Conservation (phyloP, 805 yeast species). For the Torulaspora franciscae region DNA sequence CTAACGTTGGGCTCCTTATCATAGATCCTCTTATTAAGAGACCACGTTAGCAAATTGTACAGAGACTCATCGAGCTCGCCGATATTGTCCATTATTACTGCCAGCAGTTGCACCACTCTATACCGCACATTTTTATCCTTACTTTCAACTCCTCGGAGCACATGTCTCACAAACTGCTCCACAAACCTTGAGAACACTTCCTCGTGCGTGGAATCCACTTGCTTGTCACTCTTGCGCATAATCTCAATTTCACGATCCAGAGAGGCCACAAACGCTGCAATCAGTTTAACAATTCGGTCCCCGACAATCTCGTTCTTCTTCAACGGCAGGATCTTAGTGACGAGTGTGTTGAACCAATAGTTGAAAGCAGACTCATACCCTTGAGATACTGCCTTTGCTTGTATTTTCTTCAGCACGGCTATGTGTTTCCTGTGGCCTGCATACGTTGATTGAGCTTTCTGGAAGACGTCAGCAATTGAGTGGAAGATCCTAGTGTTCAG, state of each 20-base stretch:
- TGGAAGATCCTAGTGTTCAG: slow-evolving; percentile 36
- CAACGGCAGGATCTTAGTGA: slow-evolving; percentile 61
- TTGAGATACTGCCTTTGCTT: slow-evolving; percentile 48
- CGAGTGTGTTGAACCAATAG: slow-evolving; percentile 51
- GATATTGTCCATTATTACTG: slow-evolving; percentile 63
- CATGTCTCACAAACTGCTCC: slow-evolving; percentile 56
- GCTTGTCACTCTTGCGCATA: slow-evolving; percentile 27
- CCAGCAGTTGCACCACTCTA: slow-evolving; percentile 70
- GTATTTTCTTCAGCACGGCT: slow-evolving; percentile 55
- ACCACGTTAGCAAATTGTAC: slow-evolving; percentile 56
- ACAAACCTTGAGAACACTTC: slow-evolving; percentile 50
- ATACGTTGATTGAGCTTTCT: slow-evolving; percentile 68
- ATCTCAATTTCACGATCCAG: slow-evolving; percentile 33
- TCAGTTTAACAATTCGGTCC: slow-evolving; percentile 68
- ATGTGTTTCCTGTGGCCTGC: slow-evolving; percentile 76
- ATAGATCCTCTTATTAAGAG: slow-evolving; percentile 56
- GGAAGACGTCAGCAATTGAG: slow-evolving; percentile 65
- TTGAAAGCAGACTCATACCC: slow-evolving; percentile 56
- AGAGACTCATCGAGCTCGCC: slow-evolving; percentile 72
- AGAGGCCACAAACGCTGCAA: slow-evolving; percentile 53
- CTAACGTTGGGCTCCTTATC: slow-evolving; percentile 78
- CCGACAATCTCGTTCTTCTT: slow-evolving; percentile 68
- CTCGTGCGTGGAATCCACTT: slow-evolving; percentile 37
- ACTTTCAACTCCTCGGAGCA: slow-evolving; percentile 75
- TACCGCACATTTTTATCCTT: slow-evolving; percentile 72